phyloP scores from a whole-genome alignment of 1,139 yeast species.

The Kodamaea sp. region DNA sequence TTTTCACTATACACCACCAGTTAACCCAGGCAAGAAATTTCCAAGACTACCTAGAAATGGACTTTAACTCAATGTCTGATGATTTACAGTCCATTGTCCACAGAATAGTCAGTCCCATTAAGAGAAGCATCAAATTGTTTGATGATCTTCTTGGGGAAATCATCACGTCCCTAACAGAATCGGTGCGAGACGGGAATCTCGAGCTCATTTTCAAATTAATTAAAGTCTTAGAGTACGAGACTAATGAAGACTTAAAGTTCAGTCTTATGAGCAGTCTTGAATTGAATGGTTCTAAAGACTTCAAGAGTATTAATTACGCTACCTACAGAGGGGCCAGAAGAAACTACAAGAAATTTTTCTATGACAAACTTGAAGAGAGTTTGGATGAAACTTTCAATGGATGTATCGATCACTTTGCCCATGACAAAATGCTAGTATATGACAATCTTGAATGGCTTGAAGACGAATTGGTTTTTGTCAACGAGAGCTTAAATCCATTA shows the following conservation, averaged over 20 bases:
- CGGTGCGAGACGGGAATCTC: slow-evolving; percentile 64
- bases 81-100: slow-evolving; percentile 71
- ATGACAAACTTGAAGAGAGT: slow-evolving; percentile 58
- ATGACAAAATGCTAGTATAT: slow-evolving; percentile 58
- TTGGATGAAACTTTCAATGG: slow-evolving; percentile 67
- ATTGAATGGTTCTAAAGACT: slow-evolving; percentile 19
- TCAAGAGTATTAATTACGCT: slow-evolving; percentile 29
- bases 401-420: slow-evolving; percentile 58
- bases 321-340: slow-evolving; percentile 50
- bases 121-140: slow-evolving; percentile 54
- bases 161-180: slow-evolving; percentile 69
- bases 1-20: slow-evolving; percentile 68
- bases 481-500: slow-evolving; percentile 56
- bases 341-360: slow-evolving; percentile 66
- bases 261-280: slow-evolving; percentile 47
- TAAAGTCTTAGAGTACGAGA: slow-evolving; percentile 79
- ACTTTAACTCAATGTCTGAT: slow-evolving; percentile 56
- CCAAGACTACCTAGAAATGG: slow-evolving; percentile 66
- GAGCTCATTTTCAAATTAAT: slow-evolving; percentile 71
- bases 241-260: slow-evolving; percentile 70
- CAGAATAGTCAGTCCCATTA: slow-evolving; percentile 57
- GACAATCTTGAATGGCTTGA: slow-evolving; percentile 83
- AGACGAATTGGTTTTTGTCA: slow-evolving; percentile 70
- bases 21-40: slow-evolving; percentile 75
- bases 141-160: slow-evolving; percentile 63